Evolutionary conservation across 306 rosid genomes (phyloP).

Genomic region (Cucurbita moschata): DNA sequence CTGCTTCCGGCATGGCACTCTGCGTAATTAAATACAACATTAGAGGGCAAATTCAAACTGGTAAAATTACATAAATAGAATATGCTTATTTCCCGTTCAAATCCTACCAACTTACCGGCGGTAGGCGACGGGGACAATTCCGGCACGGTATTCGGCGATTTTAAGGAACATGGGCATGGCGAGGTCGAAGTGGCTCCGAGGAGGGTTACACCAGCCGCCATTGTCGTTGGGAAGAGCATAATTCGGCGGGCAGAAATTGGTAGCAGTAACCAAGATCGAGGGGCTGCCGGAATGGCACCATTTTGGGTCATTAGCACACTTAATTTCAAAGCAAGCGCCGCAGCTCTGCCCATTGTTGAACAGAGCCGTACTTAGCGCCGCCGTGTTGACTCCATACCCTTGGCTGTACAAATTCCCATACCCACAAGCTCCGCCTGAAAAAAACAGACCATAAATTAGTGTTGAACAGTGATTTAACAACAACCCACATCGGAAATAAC

Average conservation of each 20-base stretch:
- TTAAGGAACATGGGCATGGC: constrained; percentile 99
- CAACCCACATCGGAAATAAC: not conserved
- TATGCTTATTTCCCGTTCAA: no score
- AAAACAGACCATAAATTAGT: not conserved
- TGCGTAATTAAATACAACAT: constrained; percentile 17
- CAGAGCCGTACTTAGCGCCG: constrained; percentile 81
- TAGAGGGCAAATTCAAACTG: not conserved
- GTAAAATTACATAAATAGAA: no score
- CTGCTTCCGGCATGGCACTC: constrained; percentile 84
- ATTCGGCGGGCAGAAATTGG: constrained; percentile 94
- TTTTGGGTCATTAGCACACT: constrained; percentile 52
- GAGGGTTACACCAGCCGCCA: constrained; percentile 99
- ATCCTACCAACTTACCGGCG: constrained; percentile 38
- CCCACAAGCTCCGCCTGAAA: constrained; percentile 87
- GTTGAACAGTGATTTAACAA: no score
- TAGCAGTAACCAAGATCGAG: constrained; percentile 69
- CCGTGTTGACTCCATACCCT: constrained; percentile 89
- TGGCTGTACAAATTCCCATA: constrained; percentile 95
- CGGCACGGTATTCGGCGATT: constrained; percentile 93
- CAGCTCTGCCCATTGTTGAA: constrained; percentile 85
- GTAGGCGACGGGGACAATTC: constrained; percentile 84
- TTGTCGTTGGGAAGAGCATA: constrained; percentile 82
- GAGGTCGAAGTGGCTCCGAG: constrained; percentile 86
- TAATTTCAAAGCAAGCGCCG: constrained; percentile 81
- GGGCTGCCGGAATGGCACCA: constrained; percentile 98